Base-by-base conservation (phyloP, 108 stramenopile species). In the Nitzschia inconspicua region DNA sequence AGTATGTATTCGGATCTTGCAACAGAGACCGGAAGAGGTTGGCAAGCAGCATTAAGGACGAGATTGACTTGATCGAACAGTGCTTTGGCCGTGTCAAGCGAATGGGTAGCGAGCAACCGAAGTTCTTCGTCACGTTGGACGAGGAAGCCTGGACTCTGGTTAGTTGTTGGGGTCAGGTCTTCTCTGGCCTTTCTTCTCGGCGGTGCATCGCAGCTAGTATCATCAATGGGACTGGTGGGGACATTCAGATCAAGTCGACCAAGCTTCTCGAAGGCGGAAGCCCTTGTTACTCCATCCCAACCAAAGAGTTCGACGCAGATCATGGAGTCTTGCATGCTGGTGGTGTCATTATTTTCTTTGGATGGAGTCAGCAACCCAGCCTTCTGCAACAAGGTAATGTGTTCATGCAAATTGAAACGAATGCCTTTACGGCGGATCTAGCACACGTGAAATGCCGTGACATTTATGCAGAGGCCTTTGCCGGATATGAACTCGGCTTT, bases 121-220 rank as follows among this genome's bases (percentile, higher is more conserved):
- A 67, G 16, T 91, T 72, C 41, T 85, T 91, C 41, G 56, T 57
- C 18, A 66, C 51, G 16, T 57, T 91, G 3, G 89, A 91, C 56
- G 72, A 86, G 58, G 86, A 84, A 57, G 84, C 89, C 23, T 91
- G 89, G 89, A 32, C 59, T 4, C 63, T 91, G 18, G 66, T 91
- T 19, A 78, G 71, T 51, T 75, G 66, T 19, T 87, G 82, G 77
- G 78, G 77, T 39, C 86, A 85, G 34, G 65, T 84, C 4, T 84
- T 85, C 47, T 85, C 82, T 16, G 89, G 86, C 19, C 62, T 85
- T 32, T 77, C 76, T 29, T 84, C 86, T 28, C 65, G 84, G 20
- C 82, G 84, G 11, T 91, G 89, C 51, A 66, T 91, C 13, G 77
- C 66, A 30, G 82, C 73, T n/a, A 77, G 89, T 19, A 51, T 91